A percentile compares a stretch with the other conserved stretches of the same genome.
Evolutionary conservation across 208 protist species (phyloP).

Genomic region (Cochliopodium minus): DNA sequence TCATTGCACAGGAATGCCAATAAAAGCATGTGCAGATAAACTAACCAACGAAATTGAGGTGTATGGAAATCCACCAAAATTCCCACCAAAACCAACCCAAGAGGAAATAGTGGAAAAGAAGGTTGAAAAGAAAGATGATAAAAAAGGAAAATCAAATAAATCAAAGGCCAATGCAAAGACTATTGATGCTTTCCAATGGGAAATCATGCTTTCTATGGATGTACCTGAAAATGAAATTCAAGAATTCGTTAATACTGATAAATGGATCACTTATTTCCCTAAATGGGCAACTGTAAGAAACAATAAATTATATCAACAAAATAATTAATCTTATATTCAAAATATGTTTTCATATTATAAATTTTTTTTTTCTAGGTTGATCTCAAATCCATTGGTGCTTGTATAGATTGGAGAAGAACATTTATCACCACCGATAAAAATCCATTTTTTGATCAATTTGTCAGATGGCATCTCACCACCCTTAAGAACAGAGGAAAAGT

Average conservation of each 20-base stretch:
- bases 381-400: conserved; percentile 70
- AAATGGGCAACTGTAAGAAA: conserved; percentile 50
- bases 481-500: conserved; percentile 71
- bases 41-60: conserved; percentile 58
- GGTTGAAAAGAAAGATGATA: conserved; percentile 8
- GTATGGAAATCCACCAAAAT: conserved; percentile 62
- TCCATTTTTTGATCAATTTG: conserved; percentile 97
- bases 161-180: conserved; percentile 58
- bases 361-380: conserved; percentile 48
- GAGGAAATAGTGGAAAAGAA: conserved; percentile 18
- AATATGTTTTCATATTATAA: conserved; percentile 1
- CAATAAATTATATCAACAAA: conserved; percentile 5
- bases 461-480: conserved; percentile 87
- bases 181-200: conserved; percentile 72
- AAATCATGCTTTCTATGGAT: conserved; percentile 89
- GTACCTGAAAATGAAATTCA: conserved; percentile 83
- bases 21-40: conserved; percentile 94
- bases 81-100: conserved; percentile 28
- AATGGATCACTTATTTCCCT: conserved; percentile 98
- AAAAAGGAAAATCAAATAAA: conserved; percentile 11
- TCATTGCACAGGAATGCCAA: conserved; percentile 99
- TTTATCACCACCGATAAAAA: conserved; percentile 99
- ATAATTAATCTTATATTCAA: neutral
- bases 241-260: conserved; percentile 83
- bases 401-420: conserved; percentile 91